Evolutionary conservation across 805 yeast species (phyloP), one percentile per base, ranked within the genome.

Genomic region (Ogataea pilisensis): DNA sequence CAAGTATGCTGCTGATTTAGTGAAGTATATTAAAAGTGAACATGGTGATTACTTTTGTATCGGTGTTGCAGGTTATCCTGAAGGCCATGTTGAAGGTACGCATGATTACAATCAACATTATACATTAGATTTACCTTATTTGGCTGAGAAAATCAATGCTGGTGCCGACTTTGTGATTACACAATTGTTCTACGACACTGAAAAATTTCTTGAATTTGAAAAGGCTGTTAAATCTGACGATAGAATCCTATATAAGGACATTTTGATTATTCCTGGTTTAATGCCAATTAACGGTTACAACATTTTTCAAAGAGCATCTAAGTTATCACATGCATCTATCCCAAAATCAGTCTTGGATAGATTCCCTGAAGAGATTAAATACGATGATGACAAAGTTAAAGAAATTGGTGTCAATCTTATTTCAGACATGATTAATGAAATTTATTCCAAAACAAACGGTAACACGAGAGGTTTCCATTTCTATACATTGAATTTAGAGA

Each of bases 31-130:
- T 50, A 78, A 76, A 50, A 49, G 70, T 39, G 61, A 77, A 35
- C 71, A 90, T 58, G 93, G 87, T 3, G 85, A 85, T 57, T 83
- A 80, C 52, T 91, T 91, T 65, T 85, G 96, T 58, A 71, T 91
- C 41, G 99, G 99, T 45, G 99, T 91, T 13, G 99, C 99, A 2
- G 97, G 95, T 1, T 91, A 91, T 61, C 96, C 99, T 8, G 99
- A 91, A 60, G 99, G 99, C 16, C 97, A 91, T 64, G 89, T 87
- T 27, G 96, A 90, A 51, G 91, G 95, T 12, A 73, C 88, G 1
- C 86, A 82, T 51, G 72, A 66, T 34, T 63, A 77, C 8, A 72
- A 70, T 27, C 96, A 89, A 60, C 75, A 78, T 53, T 79, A 82
- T 1, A 58, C 60, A 18, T 73, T 73, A 35, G 99, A 91, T 61